These are phyloP conservation scores for Colletotrichum chlorophyti DNA, from an alignment of 2,329 filamentous ascomycete species.

Conservation along the genomic window DNA sequence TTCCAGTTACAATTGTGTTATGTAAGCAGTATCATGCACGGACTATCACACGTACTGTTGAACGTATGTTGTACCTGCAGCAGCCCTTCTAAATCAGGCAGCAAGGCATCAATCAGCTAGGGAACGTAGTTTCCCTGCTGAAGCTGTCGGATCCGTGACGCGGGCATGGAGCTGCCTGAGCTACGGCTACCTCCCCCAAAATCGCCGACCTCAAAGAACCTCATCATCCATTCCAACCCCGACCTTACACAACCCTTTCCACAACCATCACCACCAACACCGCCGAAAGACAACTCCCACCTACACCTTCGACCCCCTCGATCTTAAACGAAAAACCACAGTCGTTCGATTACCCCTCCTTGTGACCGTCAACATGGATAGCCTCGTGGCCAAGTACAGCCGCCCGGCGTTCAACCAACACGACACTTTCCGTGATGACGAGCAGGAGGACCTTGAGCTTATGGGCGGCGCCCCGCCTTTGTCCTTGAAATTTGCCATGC, in stretches of 20 bases:
- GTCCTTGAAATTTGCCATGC: slow-evolving; percentile 93
- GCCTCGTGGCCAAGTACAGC: slow-evolving; percentile 91
- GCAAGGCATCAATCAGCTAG: slow-evolving; percentile 29
- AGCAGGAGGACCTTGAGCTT: slow-evolving; percentile 77
- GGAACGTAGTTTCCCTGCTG: slow-evolving; percentile 30
- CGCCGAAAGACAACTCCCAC: slow-evolving; percentile 14
- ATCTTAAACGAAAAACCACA: neutral
- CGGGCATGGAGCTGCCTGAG: slow-evolving; percentile 53
- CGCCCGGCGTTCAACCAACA: slow-evolving; percentile 75
- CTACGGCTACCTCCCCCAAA: slow-evolving; percentile 27
- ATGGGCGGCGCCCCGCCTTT: slow-evolving; percentile 68
- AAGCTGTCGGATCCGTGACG: slow-evolving; percentile 43
- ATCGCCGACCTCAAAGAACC: slow-evolving; percentile 25
- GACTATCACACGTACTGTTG: no score
- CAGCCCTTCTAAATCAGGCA: slow-evolving; percentile 25
- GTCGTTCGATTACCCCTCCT: neutral
- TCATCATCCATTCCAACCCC: slow-evolving; percentile 32
- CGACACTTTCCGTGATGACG: slow-evolving; percentile 57
- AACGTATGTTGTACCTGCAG: slow-evolving; percentile 28
- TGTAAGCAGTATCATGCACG: neutral
- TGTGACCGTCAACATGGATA: slow-evolving; percentile 71
- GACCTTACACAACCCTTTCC: slow-evolving; percentile 8
- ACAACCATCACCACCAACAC: neutral
- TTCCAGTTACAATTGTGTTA: no score
- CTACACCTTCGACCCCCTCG: neutral